Evolutionary conservation across 2,329 filamentous ascomycete genomes (phyloP).

Genomic region (Diplodia seriata): DNA sequence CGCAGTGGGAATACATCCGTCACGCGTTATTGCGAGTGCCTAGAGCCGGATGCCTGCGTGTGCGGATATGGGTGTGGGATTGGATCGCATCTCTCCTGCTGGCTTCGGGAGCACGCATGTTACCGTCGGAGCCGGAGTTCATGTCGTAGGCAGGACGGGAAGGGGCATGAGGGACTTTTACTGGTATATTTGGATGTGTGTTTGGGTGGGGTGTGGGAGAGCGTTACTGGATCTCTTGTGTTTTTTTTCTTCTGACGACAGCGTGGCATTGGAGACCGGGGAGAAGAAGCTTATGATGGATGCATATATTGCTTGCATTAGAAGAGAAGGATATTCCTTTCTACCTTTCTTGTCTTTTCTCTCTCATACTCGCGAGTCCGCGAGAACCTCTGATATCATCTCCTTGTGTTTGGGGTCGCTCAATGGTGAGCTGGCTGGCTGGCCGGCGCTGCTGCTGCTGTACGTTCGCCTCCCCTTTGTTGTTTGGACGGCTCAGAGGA

Average conservation of each 20-base stretch:
- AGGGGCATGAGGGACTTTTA: neutral
- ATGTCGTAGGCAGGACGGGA: neutral
- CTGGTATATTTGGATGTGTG: conserved; percentile 11
- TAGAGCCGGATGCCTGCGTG: neutral
- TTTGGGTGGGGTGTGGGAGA: neutral
- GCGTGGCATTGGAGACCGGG: conserved; percentile 9
- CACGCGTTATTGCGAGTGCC: neutral
- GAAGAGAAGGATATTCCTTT: conserved; percentile 6
- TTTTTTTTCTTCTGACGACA: neutral
- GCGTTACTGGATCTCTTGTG: neutral
- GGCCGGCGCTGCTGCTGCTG: neutral
- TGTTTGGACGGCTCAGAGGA: neutral
- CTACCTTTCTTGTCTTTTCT: neutral
- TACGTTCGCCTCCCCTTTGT: neutral
- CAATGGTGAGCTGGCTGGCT: conserved; percentile 1
- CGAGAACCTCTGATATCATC: neutral
- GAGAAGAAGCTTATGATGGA: neutral
- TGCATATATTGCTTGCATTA: conserved; percentile 26
- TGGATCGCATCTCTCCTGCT: neutral
- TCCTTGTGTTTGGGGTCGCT: neutral
- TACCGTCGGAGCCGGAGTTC: neutral
- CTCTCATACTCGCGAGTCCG: neutral
- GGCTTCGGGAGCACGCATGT: neutral
- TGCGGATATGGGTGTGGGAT: neutral
- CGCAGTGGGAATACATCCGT: neutral